Percentiles rank a stretch among this genome's conserved stretches.
phyloP scores from a whole-genome alignment of 371 early-diverging fungal species.

The Apophysomyces ossiformis region DNA sequence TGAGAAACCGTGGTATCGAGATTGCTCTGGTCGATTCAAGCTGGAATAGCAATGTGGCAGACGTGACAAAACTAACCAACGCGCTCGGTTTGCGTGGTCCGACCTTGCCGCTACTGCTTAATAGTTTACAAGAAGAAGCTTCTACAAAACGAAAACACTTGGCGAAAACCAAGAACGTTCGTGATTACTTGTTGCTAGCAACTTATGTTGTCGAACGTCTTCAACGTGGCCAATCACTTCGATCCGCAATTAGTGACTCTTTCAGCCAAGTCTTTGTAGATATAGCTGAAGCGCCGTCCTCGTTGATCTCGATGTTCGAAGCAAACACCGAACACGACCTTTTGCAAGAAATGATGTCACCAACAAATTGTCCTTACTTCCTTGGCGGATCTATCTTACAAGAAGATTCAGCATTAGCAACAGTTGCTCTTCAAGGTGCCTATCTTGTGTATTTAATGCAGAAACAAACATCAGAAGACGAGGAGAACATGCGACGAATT shows the following conservation, averaged over 20 bases:
- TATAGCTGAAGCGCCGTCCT: constrained; percentile 29
- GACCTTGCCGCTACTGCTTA: constrained; percentile 33
- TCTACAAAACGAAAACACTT: constrained; percentile 34
- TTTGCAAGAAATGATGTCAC: constrained; percentile 38
- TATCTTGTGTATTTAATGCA: constrained; percentile 56
- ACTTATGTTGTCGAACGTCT: constrained; percentile 68
- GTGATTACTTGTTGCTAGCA: constrained; percentile 59
- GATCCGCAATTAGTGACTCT: constrained; percentile 55
- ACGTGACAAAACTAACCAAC: constrained; percentile 57
- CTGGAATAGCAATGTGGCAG: constrained; percentile 45
- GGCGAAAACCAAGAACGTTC: constrained; percentile 54
- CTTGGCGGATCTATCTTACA: constrained; percentile 60
- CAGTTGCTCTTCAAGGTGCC: constrained; percentile 63
- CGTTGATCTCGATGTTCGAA: constrained; percentile 24
- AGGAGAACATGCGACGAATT: constrained; percentile 25
- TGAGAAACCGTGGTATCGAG: constrained; percentile 97
- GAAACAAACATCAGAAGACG: constrained; percentile 24
- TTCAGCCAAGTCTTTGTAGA: constrained; percentile 61
- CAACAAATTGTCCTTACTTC: constrained; percentile 60
- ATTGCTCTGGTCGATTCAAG: constrained; percentile 66
- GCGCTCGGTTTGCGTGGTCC: constrained; percentile 60
- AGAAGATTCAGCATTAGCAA: constrained; percentile 62
- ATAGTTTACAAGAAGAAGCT: constrained; percentile 40
- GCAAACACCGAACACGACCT: constrained; percentile 18
- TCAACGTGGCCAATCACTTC: constrained; percentile 67